These are phyloP conservation scores for Chionographis japonica DNA, from an alignment of 106 monocot genomes.

Conservation along the genomic window DNA sequence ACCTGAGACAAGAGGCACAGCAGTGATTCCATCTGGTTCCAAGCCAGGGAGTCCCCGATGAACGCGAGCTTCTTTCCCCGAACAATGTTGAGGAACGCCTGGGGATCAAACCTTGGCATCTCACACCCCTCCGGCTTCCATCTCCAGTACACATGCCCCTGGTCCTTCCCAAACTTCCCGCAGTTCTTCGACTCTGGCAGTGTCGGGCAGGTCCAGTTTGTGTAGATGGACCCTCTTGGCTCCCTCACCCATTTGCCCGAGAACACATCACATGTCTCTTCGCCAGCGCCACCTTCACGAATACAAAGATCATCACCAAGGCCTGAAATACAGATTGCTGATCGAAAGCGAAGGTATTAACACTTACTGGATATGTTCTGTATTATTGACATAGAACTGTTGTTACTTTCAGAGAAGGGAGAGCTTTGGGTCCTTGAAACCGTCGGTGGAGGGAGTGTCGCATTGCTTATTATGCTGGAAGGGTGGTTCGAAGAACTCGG, in stretches of 20 bases:
- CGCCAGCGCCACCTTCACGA: not conserved
- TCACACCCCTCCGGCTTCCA: constrained; percentile 51
- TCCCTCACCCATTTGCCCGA: constrained; percentile 34
- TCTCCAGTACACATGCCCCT: constrained; percentile 31
- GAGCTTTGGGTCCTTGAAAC: too few relatives aligned
- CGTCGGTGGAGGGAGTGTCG: too few relatives aligned
- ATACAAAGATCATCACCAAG: not conserved
- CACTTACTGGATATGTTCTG: too few relatives aligned
- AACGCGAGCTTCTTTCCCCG: constrained; percentile 39
- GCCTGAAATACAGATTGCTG: too few relatives aligned
- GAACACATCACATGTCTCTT: constrained; percentile 16
- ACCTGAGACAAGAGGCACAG: constrained; percentile 55
- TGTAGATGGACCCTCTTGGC: constrained; percentile 7
- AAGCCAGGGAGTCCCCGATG: constrained; percentile 37
- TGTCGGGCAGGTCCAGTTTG: constrained; percentile 23
- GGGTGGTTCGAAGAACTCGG: too few relatives aligned
- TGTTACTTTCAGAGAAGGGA: too few relatives aligned
- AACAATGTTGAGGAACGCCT: constrained; percentile 20
- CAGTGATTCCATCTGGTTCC: constrained; percentile 56
- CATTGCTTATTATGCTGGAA: too few relatives aligned
- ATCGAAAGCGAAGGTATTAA: not conserved
- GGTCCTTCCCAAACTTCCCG: constrained; percentile 36
- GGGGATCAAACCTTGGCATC: constrained; percentile 26
- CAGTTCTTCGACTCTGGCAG: constrained; percentile 37
- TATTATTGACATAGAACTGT: too few relatives aligned